phyloP scores from a whole-genome alignment of 768 basidiomycete species.

The Suillus variegatus region DNA sequence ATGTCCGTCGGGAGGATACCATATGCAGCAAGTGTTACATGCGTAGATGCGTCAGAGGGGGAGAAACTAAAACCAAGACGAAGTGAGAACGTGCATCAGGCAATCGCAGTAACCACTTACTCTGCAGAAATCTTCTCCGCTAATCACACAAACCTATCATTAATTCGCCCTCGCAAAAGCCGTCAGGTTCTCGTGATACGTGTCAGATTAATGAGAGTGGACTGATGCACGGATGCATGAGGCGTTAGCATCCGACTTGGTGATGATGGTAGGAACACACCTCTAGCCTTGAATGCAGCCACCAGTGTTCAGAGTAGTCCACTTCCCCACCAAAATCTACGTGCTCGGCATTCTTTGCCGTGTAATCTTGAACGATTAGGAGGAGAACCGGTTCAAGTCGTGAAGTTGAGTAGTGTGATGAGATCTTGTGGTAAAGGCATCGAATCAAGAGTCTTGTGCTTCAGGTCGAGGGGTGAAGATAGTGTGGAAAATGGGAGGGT shows the following conservation, averaged over 20 bases:
- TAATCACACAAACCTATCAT: no score
- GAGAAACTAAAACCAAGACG: no score
- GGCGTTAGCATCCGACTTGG: conserved; percentile 7
- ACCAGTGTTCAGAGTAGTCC: conserved; percentile 68
- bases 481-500: conserved; percentile 20
- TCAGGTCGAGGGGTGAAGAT: conserved; percentile 31
- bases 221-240: conserved; percentile 34
- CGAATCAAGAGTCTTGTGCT: conserved; percentile 23
- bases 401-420: conserved; percentile 29
- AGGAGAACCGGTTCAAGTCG: conserved; percentile 30
- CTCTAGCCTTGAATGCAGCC: conserved; percentile 55
- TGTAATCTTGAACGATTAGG: conserved; percentile 40
- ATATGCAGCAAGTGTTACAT: not conserved
- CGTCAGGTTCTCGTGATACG: no score
- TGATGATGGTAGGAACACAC: conserved; percentile 20
- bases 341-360: conserved; percentile 65
- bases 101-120: no score
- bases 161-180: no score
- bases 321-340: conserved; percentile 75
- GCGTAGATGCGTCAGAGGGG: not conserved
- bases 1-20: not conserved
- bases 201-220: no score
- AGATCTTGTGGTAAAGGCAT: conserved; percentile 36
- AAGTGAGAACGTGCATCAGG: no score
- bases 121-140: no score